Percentiles rank a stretch among this genome's conserved stretches.
These are phyloP conservation scores for Zasmidium angulare DNA, from an alignment of 2,329 filamentous ascomycete genomes.

Conservation along the genomic window DNA sequence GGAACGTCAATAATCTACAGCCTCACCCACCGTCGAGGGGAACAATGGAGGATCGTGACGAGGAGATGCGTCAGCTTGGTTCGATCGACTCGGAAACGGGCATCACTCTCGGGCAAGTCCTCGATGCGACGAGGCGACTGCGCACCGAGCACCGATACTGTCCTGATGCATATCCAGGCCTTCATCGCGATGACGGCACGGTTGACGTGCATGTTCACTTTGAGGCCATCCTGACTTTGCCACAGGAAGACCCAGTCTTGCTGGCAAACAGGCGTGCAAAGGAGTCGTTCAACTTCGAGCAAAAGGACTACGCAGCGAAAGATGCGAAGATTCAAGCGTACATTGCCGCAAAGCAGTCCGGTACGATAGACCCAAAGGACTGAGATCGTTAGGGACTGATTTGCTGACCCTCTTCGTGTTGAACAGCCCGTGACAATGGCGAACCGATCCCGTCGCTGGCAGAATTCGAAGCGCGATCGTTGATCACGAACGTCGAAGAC, in stretches of 20 bases:
- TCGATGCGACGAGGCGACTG: slow-evolving; percentile 6
- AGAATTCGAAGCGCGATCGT: not conserved
- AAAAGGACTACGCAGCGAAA: not conserved
- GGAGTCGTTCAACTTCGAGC: not conserved
- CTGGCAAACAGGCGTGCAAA: not conserved
- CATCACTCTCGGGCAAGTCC: slow-evolving; percentile 15
- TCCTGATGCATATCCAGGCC: slow-evolving; percentile 5
- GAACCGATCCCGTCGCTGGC: not conserved
- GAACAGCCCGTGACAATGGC: not conserved
- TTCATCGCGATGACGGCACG: slow-evolving; percentile 10
- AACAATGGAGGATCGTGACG: not conserved
- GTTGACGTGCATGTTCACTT: slow-evolving; percentile 4
- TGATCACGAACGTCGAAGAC: not conserved
- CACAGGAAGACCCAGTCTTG: slow-evolving; percentile 3
- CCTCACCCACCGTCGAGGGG: not conserved
- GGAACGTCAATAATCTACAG: not conserved
- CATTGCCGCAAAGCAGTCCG: not conserved
- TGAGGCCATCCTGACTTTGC: not conserved
- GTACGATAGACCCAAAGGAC: not conserved
- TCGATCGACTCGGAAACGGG: slow-evolving; percentile 5
- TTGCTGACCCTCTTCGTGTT: not conserved
- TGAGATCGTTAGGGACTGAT: not conserved
- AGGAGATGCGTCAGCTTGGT: not conserved
- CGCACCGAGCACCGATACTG: slow-evolving; percentile 8
- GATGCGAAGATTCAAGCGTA: not conserved